Evolutionary conservation across 345 rosid species (phyloP), one percentile per base, ranked within the genome.

Genomic region (Lenwebbia sp.): DNA sequence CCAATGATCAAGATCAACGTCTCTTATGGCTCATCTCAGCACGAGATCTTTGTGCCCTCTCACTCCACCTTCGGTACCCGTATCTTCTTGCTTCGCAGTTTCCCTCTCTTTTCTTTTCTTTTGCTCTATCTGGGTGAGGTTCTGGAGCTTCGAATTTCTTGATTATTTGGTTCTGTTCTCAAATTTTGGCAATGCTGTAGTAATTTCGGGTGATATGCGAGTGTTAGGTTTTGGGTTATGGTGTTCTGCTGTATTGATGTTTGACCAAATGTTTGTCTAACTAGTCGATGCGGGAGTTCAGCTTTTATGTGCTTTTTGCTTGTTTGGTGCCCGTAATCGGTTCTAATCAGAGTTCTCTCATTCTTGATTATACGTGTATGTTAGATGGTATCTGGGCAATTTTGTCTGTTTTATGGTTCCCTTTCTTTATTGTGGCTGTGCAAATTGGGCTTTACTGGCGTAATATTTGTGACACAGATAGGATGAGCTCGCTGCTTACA

Each of bases 41-140:
- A 84, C 92, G 92, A 94, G 84, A 87, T 95, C 81, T 85, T 65
- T 47, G 90, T 92, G 25, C 93, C 94, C 41, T 83, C 94, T 1
- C 88, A 90, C 56, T 91, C 92, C 84, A 91, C 95, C 88, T 93
- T 95, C 85, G 96, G 99, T 96, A 90, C 10, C 11, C 81, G 40
- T 37, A 25, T 19, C 47, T 70, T 70, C 81, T 70, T 19, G 81
- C 86, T 82, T 84, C 26, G 9, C 26, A 10, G 74, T 50, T 58
- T 84, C 26, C 78, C 7, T 7, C 26, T 10, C 57, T 82, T 44
- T 7, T 10, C 37, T 57, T 55, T 30, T 54, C 86, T 53, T 74
- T 22, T 37, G 10, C 19, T 19, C 10, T 51, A 50, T 85, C 83
- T 65, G 81, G 4, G 50, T 62, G n/a, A 22, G 41, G 53, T 70